A percentile compares a stretch with the other conserved stretches of the same genome.
These are phyloP conservation scores for Solanum aculeatissimum DNA, from an alignment of 305 asterid genomes.

Conservation along the genomic window DNA sequence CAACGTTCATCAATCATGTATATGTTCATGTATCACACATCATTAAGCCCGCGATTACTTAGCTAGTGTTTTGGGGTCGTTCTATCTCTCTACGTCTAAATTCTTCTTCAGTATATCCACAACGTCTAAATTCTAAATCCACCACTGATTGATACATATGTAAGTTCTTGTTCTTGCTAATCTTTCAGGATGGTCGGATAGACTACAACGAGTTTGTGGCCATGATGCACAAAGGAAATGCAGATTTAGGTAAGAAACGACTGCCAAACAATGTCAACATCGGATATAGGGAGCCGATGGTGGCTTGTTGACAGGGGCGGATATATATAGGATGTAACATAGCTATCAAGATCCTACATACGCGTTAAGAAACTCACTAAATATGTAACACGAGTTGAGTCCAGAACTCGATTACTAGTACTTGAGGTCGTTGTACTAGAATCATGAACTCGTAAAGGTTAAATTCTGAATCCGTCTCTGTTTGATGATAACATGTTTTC, in stretches of 20 bases:
- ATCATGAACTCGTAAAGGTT: not conserved
- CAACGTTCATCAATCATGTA: not conserved
- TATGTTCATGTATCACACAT: not conserved
- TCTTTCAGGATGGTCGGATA: conserved; percentile 58
- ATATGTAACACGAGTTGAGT: not conserved
- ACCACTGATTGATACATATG: not conserved
- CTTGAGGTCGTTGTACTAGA: not conserved
- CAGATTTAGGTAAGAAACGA: conserved; percentile 29
- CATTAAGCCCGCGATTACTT: not conserved
- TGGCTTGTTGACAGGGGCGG: not conserved
- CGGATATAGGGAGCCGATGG: conserved; percentile 35
- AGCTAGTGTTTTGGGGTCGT: not conserved
- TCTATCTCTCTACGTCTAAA: not conserved
- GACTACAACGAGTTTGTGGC: conserved; percentile 75
- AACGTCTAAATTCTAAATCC: not conserved
- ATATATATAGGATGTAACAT: not conserved
- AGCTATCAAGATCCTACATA: not conserved
- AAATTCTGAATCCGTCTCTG: not conserved
- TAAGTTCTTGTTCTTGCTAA: not conserved
- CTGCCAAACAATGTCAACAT: conserved; percentile 18
- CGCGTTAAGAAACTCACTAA: not conserved
- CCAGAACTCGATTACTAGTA: not conserved
- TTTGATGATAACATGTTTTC: conserved; percentile 8
- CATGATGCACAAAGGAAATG: conserved; percentile 59
- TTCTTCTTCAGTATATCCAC: not conserved